A percentile compares a stretch with the other conserved stretches of the same genome.
Conservation (phyloP, 2,329 filamentous ascomycete genomes). For the Xenoacremonium recifei region DNA sequence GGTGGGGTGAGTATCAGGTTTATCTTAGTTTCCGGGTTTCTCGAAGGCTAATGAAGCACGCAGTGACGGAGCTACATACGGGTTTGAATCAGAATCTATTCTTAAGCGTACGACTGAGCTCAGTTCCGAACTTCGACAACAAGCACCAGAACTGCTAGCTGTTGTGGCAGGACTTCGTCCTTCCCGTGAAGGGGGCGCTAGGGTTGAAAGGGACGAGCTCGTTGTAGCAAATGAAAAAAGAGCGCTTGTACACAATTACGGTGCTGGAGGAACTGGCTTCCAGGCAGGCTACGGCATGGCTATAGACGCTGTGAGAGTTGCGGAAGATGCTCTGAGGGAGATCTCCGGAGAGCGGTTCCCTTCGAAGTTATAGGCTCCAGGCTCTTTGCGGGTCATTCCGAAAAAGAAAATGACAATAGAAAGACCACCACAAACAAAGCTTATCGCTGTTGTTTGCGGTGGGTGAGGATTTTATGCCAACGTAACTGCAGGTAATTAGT, state of each 20-base stretch:
- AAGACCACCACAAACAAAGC: too few relatives aligned
- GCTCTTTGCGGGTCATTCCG: too few relatives aligned
- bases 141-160: conserved; percentile 29
- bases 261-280: conserved; percentile 44
- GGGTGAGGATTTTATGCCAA: too few relatives aligned
- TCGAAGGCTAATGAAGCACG: neutral
- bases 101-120: conserved; percentile 33
- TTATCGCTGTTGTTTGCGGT: too few relatives aligned
- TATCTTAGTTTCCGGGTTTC: neutral
- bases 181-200: conserved; percentile 39
- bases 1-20: conserved; percentile 20
- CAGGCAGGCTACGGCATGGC: conserved; percentile 43
- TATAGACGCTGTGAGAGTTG: conserved; percentile 30
- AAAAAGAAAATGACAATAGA: too few relatives aligned
- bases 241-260: conserved; percentile 41
- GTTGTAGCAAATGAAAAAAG: conserved; percentile 21
- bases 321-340: conserved; percentile 26
- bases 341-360: too few relatives aligned
- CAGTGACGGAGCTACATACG: conserved; percentile 34
- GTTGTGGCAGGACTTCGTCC: conserved; percentile 33
- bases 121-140: conserved; percentile 27
- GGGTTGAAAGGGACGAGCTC: conserved; percentile 41
- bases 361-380: too few relatives aligned
- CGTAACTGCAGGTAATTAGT: too few relatives aligned
- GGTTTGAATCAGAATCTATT: conserved; percentile 36